phyloP scores from a whole-genome alignment of 176 grass and related monocot species.

The Phoenix dactylifera region DNA sequence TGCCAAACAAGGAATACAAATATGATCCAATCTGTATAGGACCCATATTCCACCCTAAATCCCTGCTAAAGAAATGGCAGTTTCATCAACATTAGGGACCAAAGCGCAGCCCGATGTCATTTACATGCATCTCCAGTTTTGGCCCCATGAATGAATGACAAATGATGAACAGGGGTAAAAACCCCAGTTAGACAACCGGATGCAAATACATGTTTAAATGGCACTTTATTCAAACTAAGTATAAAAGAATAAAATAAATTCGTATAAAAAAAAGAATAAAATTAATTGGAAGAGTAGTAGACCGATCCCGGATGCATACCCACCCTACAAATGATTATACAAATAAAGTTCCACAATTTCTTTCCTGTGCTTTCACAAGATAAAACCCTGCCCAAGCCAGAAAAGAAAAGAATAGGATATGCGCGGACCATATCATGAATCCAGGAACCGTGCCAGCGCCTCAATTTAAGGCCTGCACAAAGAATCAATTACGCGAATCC shows the following conservation, averaged over 20 bases:
- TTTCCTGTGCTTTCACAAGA: conserved; percentile 20
- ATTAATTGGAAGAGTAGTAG: conserved; percentile 29
- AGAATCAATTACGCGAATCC: conserved; percentile 32
- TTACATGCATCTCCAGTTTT: too few relatives aligned
- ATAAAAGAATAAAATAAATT: conserved; percentile 45
- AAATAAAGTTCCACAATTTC: too few relatives aligned
- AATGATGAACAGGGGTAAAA: too few relatives aligned
- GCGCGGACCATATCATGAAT: conserved; percentile 16
- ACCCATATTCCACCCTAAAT: too few relatives aligned
- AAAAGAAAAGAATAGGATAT: conserved; percentile 5
- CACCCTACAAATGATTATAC: conserved; percentile 20
- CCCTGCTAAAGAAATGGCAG: too few relatives aligned
- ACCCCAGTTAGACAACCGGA: too few relatives aligned
- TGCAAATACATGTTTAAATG: too few relatives aligned
- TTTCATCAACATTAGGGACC: too few relatives aligned
- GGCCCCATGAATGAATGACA: too few relatives aligned
- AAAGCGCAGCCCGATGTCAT: too few relatives aligned
- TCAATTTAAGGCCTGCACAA: conserved; percentile 35
- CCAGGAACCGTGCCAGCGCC: conserved; percentile 20
- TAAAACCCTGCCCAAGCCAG: conserved; percentile 5
- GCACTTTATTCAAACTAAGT: neutral
- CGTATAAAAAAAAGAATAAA: conserved; percentile 53
- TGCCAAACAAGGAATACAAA: too few relatives aligned
- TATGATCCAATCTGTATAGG: too few relatives aligned
- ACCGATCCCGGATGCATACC: conserved; percentile 33